Base-by-base conservation (phyloP, 2,329 filamentous ascomycete species). In the Penicillium sp. region DNA sequence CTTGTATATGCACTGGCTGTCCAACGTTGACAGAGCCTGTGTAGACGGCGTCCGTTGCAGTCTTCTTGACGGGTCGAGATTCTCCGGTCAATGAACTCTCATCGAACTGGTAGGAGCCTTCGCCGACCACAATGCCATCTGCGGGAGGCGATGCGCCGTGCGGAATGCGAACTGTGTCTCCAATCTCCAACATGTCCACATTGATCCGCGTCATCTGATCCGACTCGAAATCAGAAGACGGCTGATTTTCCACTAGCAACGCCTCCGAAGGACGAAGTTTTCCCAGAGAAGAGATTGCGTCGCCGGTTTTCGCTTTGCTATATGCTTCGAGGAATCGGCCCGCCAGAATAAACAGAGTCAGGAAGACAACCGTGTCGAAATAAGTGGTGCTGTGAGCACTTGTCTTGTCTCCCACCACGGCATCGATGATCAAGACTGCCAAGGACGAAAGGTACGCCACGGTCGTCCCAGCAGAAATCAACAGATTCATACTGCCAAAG, bases 401-500 rank as follows among this genome's bases (percentile, higher is more conserved):
- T 69, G 63, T 60, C 9, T 60, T 50, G 6, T 39, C 49, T n/a
- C 47, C 48, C 16, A 41, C 44, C 20, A 61, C 63, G 2, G 66
- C 64, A 37, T 66, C 76, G 5, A 79, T 76, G 35, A 86, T 81
- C 58, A 95, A 74, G 47, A 93, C 80, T 11, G 79, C 82, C 15
- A 94, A 68, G 0, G 87, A 94, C 0, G 86, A 82, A 45, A 93
- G 70, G 60, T 94, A 95, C 1, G 89, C 89, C 43, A 95, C 86
- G 2, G 79, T 83, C 0, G 89, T 94, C 4, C 88, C 89, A 2
- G 94, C 73, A 6, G 84, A 92, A 65, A 95, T 89, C 42, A 95
- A 75, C 69, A 93, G 83, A 58, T 94, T 94, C 89, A 95, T 95
- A 68, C 88, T 95, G 6, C 89, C 89, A 55, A 95, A 95, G n/a